These are phyloP conservation scores for Galeopsis tetrahit DNA, from an alignment of 257 asterid genomes.

Conservation along the genomic window DNA sequence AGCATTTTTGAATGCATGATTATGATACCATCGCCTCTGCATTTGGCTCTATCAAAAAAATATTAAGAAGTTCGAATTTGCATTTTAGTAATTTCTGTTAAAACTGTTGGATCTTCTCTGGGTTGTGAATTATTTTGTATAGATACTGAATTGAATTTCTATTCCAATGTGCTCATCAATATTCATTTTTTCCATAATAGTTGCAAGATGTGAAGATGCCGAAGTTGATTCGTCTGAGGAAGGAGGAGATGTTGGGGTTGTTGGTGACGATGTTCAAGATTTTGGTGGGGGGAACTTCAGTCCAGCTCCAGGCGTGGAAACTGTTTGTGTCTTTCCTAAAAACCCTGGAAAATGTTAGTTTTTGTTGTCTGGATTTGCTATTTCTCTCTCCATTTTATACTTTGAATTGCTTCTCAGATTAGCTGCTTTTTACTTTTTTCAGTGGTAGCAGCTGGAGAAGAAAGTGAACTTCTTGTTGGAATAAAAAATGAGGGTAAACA, in stretches of 20 bases:
- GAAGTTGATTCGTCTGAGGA: conserved; percentile 55
- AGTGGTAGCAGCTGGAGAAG: conserved; percentile 79
- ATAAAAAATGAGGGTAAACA: conserved; percentile 69
- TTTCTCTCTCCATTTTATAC: not conserved
- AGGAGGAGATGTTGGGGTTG: conserved; percentile 69
- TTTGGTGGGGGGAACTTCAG: conserved; percentile 53
- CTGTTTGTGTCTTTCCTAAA: conserved; percentile 79
- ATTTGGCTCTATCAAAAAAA: not conserved
- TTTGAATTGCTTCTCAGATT: conserved; percentile 27
- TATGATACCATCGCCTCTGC: not conserved
- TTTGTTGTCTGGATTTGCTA: conserved; percentile 1
- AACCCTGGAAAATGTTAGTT: conserved; percentile 69
- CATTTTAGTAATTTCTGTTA: not conserved
- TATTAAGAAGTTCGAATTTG: not conserved
- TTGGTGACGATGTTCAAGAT: conserved; percentile 77
- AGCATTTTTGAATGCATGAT: conserved; percentile 10
- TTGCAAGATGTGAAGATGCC: conserved; percentile 65
- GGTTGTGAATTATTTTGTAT: not conserved
- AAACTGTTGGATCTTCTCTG: not conserved
- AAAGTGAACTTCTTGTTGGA: conserved; percentile 80
- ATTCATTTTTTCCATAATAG: conserved; percentile 37
- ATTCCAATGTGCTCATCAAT: not conserved
- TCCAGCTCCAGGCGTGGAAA: conserved; percentile 77
- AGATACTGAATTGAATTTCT: not conserved
- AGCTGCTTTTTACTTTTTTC: conserved; percentile 34